Conservation (phyloP, 23 red algal genomes). For the Chondrus crispus region DNA sequence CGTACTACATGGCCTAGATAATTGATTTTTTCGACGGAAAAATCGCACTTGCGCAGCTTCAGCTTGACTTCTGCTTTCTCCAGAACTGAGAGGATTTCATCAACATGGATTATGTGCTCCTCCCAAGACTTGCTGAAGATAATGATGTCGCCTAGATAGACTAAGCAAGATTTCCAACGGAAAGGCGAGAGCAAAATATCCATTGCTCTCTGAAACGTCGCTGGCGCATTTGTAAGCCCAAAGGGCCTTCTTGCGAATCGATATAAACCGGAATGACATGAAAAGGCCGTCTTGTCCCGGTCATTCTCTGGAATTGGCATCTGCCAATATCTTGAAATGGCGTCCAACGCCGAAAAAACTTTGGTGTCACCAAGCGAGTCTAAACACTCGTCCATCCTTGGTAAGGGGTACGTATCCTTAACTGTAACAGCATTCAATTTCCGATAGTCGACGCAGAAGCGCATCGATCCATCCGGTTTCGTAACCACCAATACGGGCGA, state of each 20-base stretch:
- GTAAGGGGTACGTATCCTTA: constrained; percentile 8
- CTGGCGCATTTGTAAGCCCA: constrained; percentile 7
- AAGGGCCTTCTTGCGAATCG: neutral
- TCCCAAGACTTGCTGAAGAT: neutral
- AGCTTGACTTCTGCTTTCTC: neutral
- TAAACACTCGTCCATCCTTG: constrained; percentile 12
- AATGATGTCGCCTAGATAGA: constrained; percentile 13
- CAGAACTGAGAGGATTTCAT: neutral
- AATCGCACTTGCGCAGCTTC: neutral
- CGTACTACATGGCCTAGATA: constrained; percentile 4
- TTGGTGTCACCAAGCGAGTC: constrained; percentile 9
- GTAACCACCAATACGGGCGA: neutral
- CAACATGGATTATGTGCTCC: neutral
- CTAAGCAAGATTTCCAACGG: neutral
- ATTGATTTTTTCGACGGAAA: neutral
- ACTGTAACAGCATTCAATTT: neutral
- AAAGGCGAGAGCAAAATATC: constrained; percentile 7
- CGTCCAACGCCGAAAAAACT: constrained; percentile 6
- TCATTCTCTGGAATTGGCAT: neutral
- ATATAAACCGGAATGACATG: constrained; percentile 5
- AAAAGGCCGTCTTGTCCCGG: neutral
- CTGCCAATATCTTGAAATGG: neutral
- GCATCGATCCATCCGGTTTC: constrained; percentile 1
- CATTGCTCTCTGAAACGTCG: neutral
- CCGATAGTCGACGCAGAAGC: constrained; percentile 9